These are phyloP conservation scores for Epichloe sp. DNA, from an alignment of 2,329 filamentous ascomycete genomes.

Conservation along the genomic window DNA sequence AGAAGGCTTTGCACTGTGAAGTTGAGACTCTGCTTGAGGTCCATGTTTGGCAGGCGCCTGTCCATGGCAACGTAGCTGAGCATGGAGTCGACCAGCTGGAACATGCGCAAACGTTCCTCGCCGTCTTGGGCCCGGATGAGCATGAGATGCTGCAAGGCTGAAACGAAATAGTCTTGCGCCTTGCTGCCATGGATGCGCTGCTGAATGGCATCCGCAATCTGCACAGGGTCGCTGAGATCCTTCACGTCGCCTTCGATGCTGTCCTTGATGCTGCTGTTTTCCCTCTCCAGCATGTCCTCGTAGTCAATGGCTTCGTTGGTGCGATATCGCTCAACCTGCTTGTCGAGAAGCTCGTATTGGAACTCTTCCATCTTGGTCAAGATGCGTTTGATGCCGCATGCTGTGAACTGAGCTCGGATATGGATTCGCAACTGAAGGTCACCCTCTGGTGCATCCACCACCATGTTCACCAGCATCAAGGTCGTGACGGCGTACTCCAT, in stretches of 20 bases:
- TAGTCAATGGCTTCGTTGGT: slow-evolving; percentile 96
- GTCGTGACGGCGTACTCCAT: slow-evolving; percentile 98
- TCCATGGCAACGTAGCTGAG: slow-evolving; percentile 99
- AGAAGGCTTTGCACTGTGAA: slow-evolving; percentile 93
- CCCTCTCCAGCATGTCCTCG: slow-evolving; percentile 86
- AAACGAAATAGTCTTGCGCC: slow-evolving; percentile 90
- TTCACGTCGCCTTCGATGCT: slow-evolving; percentile 73
- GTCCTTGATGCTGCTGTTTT: slow-evolving; percentile 83
- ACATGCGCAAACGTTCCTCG: slow-evolving; percentile 87
- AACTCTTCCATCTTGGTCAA: slow-evolving; percentile 95
- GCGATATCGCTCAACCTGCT: slow-evolving; percentile 88
- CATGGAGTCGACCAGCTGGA: slow-evolving; percentile 97
- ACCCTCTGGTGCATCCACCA: slow-evolving; percentile 78
- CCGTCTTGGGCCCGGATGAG: slow-evolving; percentile 84
- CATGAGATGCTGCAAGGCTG: slow-evolving; percentile 86
- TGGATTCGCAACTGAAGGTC: slow-evolving; percentile 88
- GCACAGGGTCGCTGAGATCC: slow-evolving; percentile 82
- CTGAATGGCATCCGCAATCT: slow-evolving; percentile 91
- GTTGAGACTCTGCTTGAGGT: slow-evolving; percentile 92
- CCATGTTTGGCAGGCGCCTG: slow-evolving; percentile 85
- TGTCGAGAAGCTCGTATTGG: slow-evolving; percentile 96
- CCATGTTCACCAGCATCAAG: slow-evolving; percentile 90
- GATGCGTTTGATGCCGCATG: slow-evolving; percentile 88
- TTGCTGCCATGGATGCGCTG: slow-evolving; percentile 69
- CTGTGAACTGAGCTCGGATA: slow-evolving; percentile 89